Conservation (phyloP, 371 early-diverging fungal genomes). For the Rhizopus delemar region DNA sequence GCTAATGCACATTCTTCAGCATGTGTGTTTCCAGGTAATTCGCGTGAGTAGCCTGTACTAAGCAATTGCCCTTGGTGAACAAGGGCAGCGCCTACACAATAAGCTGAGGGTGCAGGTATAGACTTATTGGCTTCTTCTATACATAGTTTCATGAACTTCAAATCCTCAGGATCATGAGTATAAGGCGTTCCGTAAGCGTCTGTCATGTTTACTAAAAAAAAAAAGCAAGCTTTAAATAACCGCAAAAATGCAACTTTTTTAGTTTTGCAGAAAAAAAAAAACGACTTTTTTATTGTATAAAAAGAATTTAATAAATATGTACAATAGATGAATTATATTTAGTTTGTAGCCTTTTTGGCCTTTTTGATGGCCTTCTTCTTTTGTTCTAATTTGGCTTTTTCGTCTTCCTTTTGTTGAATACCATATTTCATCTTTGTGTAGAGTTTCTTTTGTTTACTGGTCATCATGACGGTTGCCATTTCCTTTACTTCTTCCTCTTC, state of each 20-base stretch:
- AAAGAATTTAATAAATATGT: neutral
- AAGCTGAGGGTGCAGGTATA: constrained; percentile 77
- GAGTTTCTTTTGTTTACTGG: constrained; percentile 85
- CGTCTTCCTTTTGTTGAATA: constrained; percentile 63
- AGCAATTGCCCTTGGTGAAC: constrained; percentile 58
- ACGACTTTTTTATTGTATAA: no score
- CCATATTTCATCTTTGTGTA: constrained; percentile 79
- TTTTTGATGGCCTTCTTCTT: constrained; percentile 47
- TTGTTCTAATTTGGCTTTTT: constrained; percentile 52
- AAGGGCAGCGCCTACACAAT: constrained; percentile 90
- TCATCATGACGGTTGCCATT: constrained; percentile 92
- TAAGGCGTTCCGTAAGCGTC: constrained; percentile 36
- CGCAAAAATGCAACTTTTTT: neutral
- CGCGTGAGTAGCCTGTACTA: constrained; percentile 80
- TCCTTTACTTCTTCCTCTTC: constrained; percentile 85
- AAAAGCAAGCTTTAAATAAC: neutral
- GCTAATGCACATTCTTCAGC: constrained; percentile 84
- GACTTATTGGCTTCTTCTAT: constrained; percentile 69
- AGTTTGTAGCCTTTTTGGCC: constrained; percentile 14
- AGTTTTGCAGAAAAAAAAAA: neutral
- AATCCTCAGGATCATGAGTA: constrained; percentile 32
- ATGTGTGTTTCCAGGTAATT: constrained; percentile 90
- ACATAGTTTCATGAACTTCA: constrained; percentile 33
- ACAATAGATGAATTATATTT: neutral
- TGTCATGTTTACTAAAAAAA: constrained; percentile 8